phyloP scores from a whole-genome alignment of 305 asterid genomes.

The Fraxinus angustifolia region DNA sequence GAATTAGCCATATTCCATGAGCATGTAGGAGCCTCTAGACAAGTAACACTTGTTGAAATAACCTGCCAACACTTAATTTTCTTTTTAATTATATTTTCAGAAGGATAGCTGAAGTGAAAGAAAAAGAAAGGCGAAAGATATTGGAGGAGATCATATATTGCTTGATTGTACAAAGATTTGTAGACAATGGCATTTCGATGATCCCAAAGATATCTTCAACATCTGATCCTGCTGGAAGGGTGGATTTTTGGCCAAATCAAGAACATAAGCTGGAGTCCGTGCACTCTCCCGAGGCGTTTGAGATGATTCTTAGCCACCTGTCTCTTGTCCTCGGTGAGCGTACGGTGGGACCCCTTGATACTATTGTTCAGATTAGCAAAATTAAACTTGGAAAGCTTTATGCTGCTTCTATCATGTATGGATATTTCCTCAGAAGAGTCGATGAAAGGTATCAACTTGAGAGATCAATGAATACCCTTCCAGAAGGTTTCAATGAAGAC shows the following conservation, averaged over 20 bases:
- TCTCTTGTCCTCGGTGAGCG: constrained; percentile 86
- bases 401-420: constrained; percentile 95
- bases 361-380: constrained; percentile 71
- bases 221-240: constrained; percentile 72
- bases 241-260: constrained; percentile 87
- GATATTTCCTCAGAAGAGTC: constrained; percentile 66
- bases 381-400: constrained; percentile 89
- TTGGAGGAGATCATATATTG: constrained; percentile 80
- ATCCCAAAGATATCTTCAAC: constrained; percentile 63
- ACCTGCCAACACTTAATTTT: constrained; percentile 9
- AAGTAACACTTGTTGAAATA: neutral
- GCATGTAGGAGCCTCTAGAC: neutral
- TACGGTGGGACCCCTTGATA: constrained; percentile 59
- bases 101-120: constrained; percentile 91
- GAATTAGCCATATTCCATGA: neutral
- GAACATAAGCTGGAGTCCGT: constrained; percentile 75
- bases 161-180: constrained; percentile 70
- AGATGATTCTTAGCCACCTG: constrained; percentile 83
- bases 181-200: constrained; percentile 60
- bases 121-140: constrained; percentile 68
- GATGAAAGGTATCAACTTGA: constrained; percentile 11
- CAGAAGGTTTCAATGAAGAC: constrained; percentile 60
- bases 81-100: constrained; percentile 37
- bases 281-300: constrained; percentile 91
- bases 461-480: constrained; percentile 2